Base-by-base conservation (phyloP, 2,329 filamentous ascomycete genomes). In the Diaporthe ilicicola region DNA sequence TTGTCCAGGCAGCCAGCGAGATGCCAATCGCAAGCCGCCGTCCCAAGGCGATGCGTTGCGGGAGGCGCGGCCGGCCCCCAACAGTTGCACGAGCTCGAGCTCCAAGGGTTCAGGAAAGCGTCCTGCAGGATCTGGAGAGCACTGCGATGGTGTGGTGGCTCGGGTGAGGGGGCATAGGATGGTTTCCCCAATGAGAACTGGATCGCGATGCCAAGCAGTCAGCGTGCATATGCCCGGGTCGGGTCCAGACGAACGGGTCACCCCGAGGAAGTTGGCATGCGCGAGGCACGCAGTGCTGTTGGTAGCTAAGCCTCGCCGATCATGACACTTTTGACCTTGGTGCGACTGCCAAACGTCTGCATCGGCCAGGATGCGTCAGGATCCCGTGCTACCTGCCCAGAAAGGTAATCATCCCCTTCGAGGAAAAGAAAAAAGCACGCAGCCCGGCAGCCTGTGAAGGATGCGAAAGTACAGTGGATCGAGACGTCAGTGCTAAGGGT, bases 231-330 rank as follows among this genome's bases (percentile, higher is more conserved):
- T 64, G 59, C 59, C 59, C 42, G 50, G 59, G 59, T 64, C 44
- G 59, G 59, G 59, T 64, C 59, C 59, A 64, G 59, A 64, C 44
- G 59, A 64, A 64, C 59, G 59, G 59, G 59, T 64, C 59, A 64
- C 59, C 59, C 59, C 59, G 59, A 64, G 59, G n/a, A 44, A 39
- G 19, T 50, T 37, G 44, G 29, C 44, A 15, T 27, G 59, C n/a
- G n/a, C n/a, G n/a, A n/a, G n/a, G n/a, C n/a, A n/a, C n/a, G n/a
- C 59, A 64, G 59, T 64, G 44, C 59, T 64, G 59, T 64, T 64
- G 59, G 59, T 50, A 64, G 59, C 59, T 64, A 64, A 64, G 59
- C 59, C 59, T 64, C 59, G 42, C 59, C 22, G 42, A 64, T 64
- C 59, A 64, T 24, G 48, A 50, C 29, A 64, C 42, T 17, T 50